Evolutionary conservation across 495 filamentous ascomycete genomes (phyloP), one percentile per base, ranked within the genome.

Genomic region (Cercophora sp.): DNA sequence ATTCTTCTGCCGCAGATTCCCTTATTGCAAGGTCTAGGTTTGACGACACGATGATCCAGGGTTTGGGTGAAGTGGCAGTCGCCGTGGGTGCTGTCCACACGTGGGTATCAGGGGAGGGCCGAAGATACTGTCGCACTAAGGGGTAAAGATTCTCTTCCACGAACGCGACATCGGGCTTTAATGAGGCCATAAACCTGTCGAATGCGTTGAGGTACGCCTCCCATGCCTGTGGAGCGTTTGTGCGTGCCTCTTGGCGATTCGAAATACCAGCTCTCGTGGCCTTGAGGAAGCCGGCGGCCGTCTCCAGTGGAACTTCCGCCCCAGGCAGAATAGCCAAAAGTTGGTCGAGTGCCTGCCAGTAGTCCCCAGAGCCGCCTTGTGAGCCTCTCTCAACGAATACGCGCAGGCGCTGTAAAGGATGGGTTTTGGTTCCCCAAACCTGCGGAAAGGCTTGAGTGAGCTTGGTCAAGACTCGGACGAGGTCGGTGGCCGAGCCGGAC

Each of bases 321-420:
- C 60, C 47, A 6, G 90, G 88, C 9, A 96, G 63, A 1, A 63
- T 60, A 8, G 70, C 60, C 27, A 96, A 60, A 1, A 96, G 62
- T 20, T 70, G 70, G 35, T 74, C 69, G 29, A 95, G 56, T 2
- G 79, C 78, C 13, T 69, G 58, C 93, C 93, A 98, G 63, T 82
- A 96, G 4, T 78, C 78, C 2, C 74, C 67, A 2, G 80, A 68
- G 9, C 85, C 82, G 6, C 80, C 81, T 57, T 95, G 86, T 1
- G 91, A 94, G 39, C 94, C 93, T 59, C 83, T 84, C 49, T 85
- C 81, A n/a, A 96, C 71, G 58, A 94, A 94, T 16, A 80, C 74
- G 26, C 75, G 78, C 3, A 98, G 60, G 23, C 83, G 75, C 25
- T 79, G 77, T 1, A 83, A 69, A 0, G 85, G 76, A 22, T 84